Evolutionary conservation across 306 rosid species (phyloP).

Genomic region (Acacia acuminata): DNA sequence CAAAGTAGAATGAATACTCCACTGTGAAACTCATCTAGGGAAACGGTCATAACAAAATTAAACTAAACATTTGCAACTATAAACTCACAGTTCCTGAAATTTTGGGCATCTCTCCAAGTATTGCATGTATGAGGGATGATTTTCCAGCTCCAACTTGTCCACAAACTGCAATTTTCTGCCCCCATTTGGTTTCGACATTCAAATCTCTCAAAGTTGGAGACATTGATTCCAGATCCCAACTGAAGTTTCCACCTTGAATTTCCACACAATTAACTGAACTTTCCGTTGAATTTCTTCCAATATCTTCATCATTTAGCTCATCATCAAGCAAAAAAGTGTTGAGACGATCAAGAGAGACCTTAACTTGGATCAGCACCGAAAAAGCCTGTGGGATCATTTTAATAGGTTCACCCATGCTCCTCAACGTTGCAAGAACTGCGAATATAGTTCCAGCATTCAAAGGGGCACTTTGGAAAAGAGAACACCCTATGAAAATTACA

Average conservation of each 20-base stretch:
- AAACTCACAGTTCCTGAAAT: conserved; percentile 70
- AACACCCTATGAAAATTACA: conserved; percentile 58
- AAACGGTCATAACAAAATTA: neutral
- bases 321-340: conserved; percentile 63
- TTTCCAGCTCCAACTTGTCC: conserved; percentile 89
- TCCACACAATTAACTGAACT: conserved; percentile 39
- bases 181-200: conserved; percentile 48
- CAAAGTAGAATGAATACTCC: neutral
- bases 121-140: conserved; percentile 70
- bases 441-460: conserved; percentile 78
- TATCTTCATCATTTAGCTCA: conserved; percentile 43
- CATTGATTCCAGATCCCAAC: conserved; percentile 59
- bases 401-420: conserved; percentile 72
- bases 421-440: conserved; percentile 65
- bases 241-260: conserved; percentile 55
- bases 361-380: conserved; percentile 67
- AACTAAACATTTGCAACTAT: neutral
- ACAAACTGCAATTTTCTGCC: conserved; percentile 73
- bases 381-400: conserved; percentile 78
- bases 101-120: conserved; percentile 76
- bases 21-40: neutral
- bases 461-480: conserved; percentile 54
- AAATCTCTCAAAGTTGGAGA: conserved; percentile 50
- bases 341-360: conserved; percentile 73
- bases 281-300: conserved; percentile 18